Percentiles rank a stretch among this genome's conserved stretches.
phyloP scores from a whole-genome alignment of 2,329 filamentous ascomycete genomes.

The Cylindrodendrum hubeiense region DNA sequence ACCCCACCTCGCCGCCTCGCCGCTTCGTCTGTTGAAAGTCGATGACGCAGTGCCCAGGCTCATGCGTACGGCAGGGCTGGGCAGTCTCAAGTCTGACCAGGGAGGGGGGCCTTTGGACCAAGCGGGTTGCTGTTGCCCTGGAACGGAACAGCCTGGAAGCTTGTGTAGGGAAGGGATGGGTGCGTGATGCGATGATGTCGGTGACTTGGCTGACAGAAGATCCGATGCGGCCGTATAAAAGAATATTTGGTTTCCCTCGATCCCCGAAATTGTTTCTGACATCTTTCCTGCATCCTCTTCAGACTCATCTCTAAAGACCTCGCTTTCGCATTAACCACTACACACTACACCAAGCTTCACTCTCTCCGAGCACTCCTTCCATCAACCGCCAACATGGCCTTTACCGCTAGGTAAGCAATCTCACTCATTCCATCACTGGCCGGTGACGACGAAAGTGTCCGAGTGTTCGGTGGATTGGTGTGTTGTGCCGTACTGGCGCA shows the following conservation, averaged over 20 bases:
- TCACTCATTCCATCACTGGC: constrained; percentile 8
- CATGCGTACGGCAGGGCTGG: constrained; percentile 36
- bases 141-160: constrained; percentile 33
- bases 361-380: constrained; percentile 27
- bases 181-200: constrained; percentile 25
- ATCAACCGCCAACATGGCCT: constrained; percentile 62
- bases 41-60: constrained; percentile 49
- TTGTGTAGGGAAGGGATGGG: constrained; percentile 28
- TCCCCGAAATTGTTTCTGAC: not conserved
- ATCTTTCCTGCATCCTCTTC: constrained; percentile 7
- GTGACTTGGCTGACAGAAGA: constrained; percentile 31
- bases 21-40: constrained; percentile 33
- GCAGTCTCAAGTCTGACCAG: constrained; percentile 14
- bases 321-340: constrained; percentile 13
- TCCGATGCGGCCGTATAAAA: constrained; percentile 38
- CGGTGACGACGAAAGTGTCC: constrained; percentile 32
- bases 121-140: constrained; percentile 27
- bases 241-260: constrained; percentile 36
- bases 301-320: constrained; percentile 10
- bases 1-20: not conserved
- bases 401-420: constrained; percentile 69
- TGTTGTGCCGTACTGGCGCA: constrained; percentile 11
- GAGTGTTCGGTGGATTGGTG: constrained; percentile 31
- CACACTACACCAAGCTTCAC: constrained; percentile 9
- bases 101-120: constrained; percentile 5